Evolutionary conservation across 2,329 filamentous ascomycete species (phyloP).

Genomic region (Beauveria sp.): DNA sequence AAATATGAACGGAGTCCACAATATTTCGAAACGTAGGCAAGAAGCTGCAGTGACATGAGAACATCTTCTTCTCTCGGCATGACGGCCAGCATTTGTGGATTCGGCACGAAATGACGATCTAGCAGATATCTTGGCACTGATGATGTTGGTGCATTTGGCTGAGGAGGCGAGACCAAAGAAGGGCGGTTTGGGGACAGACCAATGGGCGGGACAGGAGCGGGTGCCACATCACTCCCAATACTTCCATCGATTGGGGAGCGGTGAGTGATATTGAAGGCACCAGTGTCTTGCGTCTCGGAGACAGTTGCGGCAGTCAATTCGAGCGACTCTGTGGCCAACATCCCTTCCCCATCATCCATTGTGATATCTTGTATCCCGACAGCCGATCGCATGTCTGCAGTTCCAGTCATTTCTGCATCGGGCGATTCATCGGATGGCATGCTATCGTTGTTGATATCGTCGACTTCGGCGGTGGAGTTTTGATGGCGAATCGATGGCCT

Average conservation of each 20-base stretch:
- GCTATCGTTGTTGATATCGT: conserved; percentile 81
- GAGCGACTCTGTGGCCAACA: conserved; percentile 68
- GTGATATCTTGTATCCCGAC: conserved; percentile 79
- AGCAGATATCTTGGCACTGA: conserved; percentile 73
- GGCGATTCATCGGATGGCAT: conserved; percentile 69
- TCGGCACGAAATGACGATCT: conserved; percentile 62
- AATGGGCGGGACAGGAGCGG: conserved; percentile 57
- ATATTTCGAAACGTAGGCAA: conserved; percentile 98
- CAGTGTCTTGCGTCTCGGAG: conserved; percentile 77
- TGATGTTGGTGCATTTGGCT: conserved; percentile 62
- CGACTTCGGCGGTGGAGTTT: conserved; percentile 79
- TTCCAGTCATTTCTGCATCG: conserved; percentile 70
- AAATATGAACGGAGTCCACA: conserved; percentile 95
- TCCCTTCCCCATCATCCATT: conserved; percentile 72
- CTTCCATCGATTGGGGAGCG: conserved; percentile 77
- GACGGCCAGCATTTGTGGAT: conserved; percentile 70
- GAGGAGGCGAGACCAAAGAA: conserved; percentile 61
- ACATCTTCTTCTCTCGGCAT: conserved; percentile 98
- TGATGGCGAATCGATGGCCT: conserved; percentile 86
- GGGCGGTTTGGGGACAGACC: conserved; percentile 69
- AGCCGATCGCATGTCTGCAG: conserved; percentile 69
- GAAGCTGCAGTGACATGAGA: conserved; percentile 90
- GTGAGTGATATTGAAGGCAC: conserved; percentile 91
- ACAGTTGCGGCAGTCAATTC: conserved; percentile 70
- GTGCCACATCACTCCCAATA: conserved; percentile 64